Base-by-base conservation (phyloP, 2,329 filamentous ascomycete genomes). In the Diaporthe capsici region DNA sequence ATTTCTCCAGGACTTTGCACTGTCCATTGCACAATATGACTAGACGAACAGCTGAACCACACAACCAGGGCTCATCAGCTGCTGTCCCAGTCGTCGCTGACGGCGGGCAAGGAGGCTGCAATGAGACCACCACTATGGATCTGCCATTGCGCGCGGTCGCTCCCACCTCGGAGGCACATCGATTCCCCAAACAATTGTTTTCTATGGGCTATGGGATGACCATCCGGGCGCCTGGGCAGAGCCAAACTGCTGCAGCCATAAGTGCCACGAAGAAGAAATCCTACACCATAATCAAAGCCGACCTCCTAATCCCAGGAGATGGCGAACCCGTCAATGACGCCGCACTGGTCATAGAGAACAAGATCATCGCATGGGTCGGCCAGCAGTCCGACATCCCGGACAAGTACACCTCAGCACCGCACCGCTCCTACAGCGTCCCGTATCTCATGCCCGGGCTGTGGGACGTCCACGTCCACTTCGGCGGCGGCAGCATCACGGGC, bases 341-440 rank as follows among this genome's bases (percentile, higher is more conserved):
- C 31, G 82, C 82, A 3, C 80, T 86, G 12, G 84, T 84, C 20
- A 80, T 86, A 34, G 80, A 84, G 70, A 79, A 81, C 76, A 82
- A 82, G 61, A 77, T 82, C 53, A 86, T 86, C 75, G 82, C 80
- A 49, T 86, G 84, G 84, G 80, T 85, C 55, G 84, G 85, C 65
- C 49, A 80, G 2, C 78, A 81, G 34, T 68, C 78, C 51, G 63
- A 79, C 20, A 55, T 86, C 6, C 82, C 82, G 0, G 61, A 76
- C 2, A 78, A 80, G 12, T 85, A 84, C 79, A 80, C 79, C 8
- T 74, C 79, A 8, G 78, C 76, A 2, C 76, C 81, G 4, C 80
- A 83, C 75, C 79, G 78, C 49, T 73, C 63, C 34, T 82, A 78
- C 78, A 78, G 77, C 61, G 79, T 80, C 3, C 82, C 81, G 1